phyloP scores from a whole-genome alignment of 164 flowering plant species.

The Annona squamosa region DNA sequence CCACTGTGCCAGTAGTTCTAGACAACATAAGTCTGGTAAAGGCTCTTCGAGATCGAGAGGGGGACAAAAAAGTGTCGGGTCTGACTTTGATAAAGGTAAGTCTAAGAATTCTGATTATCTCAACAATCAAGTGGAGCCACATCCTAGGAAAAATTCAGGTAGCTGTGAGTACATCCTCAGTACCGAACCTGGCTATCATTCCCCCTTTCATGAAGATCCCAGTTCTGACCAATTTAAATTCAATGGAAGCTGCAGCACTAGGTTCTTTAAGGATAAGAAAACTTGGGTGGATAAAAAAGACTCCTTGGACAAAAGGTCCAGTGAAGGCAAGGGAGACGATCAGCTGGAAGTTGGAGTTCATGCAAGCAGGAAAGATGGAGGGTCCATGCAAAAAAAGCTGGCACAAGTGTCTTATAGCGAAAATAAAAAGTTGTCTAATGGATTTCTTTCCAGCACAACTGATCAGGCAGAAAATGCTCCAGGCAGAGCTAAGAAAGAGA shows the following conservation, averaged over 20 bases:
- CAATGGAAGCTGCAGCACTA: constrained; percentile 29
- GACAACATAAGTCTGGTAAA: constrained; percentile 36
- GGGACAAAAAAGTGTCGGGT: constrained; percentile 28
- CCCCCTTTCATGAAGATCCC: constrained; percentile 25
- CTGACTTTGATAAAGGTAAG: constrained; percentile 28
- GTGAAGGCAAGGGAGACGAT: constrained; percentile 33
- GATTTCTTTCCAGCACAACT: constrained; percentile 25
- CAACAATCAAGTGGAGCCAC: constrained; percentile 18
- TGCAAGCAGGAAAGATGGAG: constrained; percentile 27
- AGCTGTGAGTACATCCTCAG: constrained; percentile 10
- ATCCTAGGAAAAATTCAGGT: constrained; percentile 7
- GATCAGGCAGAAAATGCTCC: constrained; percentile 15
- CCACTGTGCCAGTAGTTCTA: constrained; percentile 34
- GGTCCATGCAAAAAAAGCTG: constrained; percentile 19
- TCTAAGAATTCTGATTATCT: constrained; percentile 29
- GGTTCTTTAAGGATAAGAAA: constrained; percentile 29
- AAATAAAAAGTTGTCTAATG: constrained; percentile 35
- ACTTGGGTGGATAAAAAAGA: constrained; percentile 30
- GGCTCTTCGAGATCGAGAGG: constrained; percentile 50
- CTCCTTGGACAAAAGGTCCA: constrained; percentile 23
- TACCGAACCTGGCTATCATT: constrained; percentile 26
- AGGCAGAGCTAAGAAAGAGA: constrained; percentile 9
- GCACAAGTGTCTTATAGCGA: constrained; percentile 15
- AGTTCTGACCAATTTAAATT: constrained; percentile 28
- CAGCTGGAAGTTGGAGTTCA: constrained; percentile 22